A percentile compares a stretch with the other conserved stretches of the same genome.
These are phyloP conservation scores for Mucor mucedo DNA, from an alignment of 371 early-diverging fungal species.

Conservation along the genomic window DNA sequence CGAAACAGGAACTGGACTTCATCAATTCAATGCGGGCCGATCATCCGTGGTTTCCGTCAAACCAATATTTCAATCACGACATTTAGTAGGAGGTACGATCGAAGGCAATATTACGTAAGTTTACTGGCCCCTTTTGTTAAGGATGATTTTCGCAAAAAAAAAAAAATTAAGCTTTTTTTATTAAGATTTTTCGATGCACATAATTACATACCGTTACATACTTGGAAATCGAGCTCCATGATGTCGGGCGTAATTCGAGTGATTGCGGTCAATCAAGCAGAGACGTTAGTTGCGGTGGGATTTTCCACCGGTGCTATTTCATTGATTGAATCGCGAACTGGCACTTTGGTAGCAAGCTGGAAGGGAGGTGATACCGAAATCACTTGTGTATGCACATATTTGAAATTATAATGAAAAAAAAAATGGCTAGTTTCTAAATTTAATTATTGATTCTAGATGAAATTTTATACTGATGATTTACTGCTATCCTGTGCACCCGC, in stretches of 20 bases:
- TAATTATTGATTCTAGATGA: conserved; percentile 46
- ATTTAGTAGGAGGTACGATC: conserved; percentile 60
- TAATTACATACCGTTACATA: conserved; percentile 41
- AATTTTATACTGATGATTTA: conserved; percentile 65
- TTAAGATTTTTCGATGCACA: conserved; percentile 52
- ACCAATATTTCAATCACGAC: conserved; percentile 61
- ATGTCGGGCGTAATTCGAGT: conserved; percentile 43
- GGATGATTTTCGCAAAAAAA: background rate
- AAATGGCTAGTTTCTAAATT: background rate
- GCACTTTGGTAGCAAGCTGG: conserved; percentile 66
- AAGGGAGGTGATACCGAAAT: conserved; percentile 71
- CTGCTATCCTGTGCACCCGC: conserved; percentile 67
- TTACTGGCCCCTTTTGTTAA: background rate
- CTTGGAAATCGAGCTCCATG: conserved; percentile 53
- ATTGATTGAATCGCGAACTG: conserved; percentile 65
- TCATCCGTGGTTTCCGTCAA: conserved; percentile 56
- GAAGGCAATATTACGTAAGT: conserved; percentile 51
- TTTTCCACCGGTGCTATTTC: conserved; percentile 67
- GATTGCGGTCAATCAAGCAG: conserved; percentile 56
- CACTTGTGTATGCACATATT: conserved; percentile 46
- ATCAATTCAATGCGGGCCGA: conserved; percentile 59
- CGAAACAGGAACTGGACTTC: conserved; percentile 58
- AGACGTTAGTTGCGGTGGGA: conserved; percentile 64
- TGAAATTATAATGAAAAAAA: background rate
- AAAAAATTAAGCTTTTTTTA: background rate